Evolutionary conservation across 2,329 filamentous ascomycete genomes (phyloP), one percentile per base, ranked within the genome.

Genomic region (Cordyceps fumosorosea): DNA sequence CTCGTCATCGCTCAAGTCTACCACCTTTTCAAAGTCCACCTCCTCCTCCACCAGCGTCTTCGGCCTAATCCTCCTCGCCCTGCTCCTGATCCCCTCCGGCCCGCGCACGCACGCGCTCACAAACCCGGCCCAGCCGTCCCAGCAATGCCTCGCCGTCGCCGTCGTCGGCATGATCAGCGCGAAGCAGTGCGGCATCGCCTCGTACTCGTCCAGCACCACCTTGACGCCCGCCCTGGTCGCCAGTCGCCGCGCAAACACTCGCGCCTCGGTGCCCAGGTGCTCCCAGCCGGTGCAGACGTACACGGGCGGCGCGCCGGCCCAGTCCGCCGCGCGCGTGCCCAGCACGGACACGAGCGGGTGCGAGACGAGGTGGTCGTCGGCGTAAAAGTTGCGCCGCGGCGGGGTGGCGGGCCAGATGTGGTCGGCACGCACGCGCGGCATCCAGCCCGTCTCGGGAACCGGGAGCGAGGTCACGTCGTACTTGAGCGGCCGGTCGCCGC

Each of bases 151-250:
- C 3, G 81, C 75, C 34, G 74, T 78, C 1, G 77, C 69, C 2
- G 80, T 70, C 5, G 74, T 73, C 1, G 78, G 73, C 61, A 90
- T 74, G 1, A 90, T 65, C 65, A 85, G 68, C 0, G 81, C 84
- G 69, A 91, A 93, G 67, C 84, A 85, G 74, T 93, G 90, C 60
- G 90, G 89, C 90, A 93, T 93, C 3, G 85, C 88, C 71, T 92
- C 87, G 70, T 86, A 95, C 74, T 91, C 84, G 70, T 90, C 84
- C 68, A 86, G 89, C 3, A 84, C 78, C 0, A 93, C 83, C 0
- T 69, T 69, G 0, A 88, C 87, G 5, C 83, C 85, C 52, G 89
- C 83, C 8, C 68, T 65, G 20, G 51, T 55, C 18, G 77, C 77
- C 12, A 89, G 77, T 45, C 80, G 79, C 47, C 76, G 73, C 0